Evolutionary conservation across 2,329 filamentous ascomycete species (phyloP), one percentile per base, ranked within the genome.

Genomic region (Stagonosporopsis rhizophila): DNA sequence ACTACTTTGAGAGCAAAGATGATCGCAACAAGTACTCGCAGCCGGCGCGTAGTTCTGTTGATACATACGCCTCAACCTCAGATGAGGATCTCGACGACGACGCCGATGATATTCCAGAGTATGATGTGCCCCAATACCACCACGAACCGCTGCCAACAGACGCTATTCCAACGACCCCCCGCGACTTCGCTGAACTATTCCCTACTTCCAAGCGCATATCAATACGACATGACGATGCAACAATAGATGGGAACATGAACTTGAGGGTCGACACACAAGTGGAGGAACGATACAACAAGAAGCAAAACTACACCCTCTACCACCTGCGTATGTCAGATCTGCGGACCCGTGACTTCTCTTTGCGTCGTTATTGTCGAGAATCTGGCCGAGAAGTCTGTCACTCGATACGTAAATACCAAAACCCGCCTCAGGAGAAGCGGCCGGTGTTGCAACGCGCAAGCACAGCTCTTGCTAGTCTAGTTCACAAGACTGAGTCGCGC

Each of bases 291-390:
- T 84, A 84, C 37, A 81, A 83, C 38, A 78, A 79, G 48, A 85
- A 85, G 61, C 85, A 87, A 60, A 86, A 87, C 65, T 85, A 90
- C 67, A 91, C 87, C 5, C 87, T 99, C 44, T 98, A 97, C 78
- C 94, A 99, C 76, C 82, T 98, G 58, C 90, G 92, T 68, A 96
- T 99, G 92, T 89, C 96, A 74, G 92, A 98, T 75, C 80, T 98
- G 52, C 88, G 87, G 69, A 87, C 87, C 65, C 87, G 95, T 45
- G 90, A 96, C 59, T 97, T 96, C 77, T 96, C 93, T 1, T 82
- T 98, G 25, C 88, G 94, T 27, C 87, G 94, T 44, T 98, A 99
- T 77, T 95, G 91, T 75, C 87, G 95, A 53, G 90, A 96, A 61
- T 97, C 93, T 27, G 94, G 95, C 20, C 88, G 94, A 44, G 94